Percentiles rank a stretch among this genome's conserved stretches.
These are phyloP conservation scores for Dendrocalamus latiflorus DNA, from an alignment of 202 grass and related monocot genomes.

Conservation along the genomic window DNA sequence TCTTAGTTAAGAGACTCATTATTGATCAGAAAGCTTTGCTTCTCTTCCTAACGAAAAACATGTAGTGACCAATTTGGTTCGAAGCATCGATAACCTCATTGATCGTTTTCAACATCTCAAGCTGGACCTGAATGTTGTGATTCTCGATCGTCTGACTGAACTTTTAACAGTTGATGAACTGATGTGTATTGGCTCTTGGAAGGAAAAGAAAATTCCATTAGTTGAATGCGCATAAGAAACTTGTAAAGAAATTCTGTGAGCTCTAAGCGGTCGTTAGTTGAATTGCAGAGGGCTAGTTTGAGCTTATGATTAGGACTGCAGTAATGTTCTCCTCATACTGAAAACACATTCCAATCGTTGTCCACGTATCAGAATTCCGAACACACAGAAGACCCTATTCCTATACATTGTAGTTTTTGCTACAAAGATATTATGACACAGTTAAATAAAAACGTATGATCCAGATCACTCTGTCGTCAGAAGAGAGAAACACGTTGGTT, in stretches of 20 bases:
- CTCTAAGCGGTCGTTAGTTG: not conserved
- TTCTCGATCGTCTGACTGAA: not conserved
- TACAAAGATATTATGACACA: not conserved
- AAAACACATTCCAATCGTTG: not conserved
- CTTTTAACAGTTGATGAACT: not conserved
- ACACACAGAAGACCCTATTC: not conserved
- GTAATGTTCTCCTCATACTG: constrained; percentile 19
- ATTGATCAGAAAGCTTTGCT: not conserved
- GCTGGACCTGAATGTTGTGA: not conserved
- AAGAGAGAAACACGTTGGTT: not conserved
- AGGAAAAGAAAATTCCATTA: not conserved
- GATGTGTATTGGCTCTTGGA: not conserved
- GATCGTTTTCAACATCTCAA: not conserved
- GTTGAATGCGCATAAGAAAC: not conserved
- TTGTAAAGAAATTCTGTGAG: not conserved
- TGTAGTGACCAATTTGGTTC: not conserved
- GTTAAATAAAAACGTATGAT: not conserved
- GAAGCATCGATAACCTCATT: not conserved
- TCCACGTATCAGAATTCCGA: not conserved
- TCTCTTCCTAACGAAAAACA: not conserved
- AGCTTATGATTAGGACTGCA: not conserved
- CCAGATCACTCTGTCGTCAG: not conserved
- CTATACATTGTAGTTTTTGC: not conserved
- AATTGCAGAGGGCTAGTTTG: not conserved
- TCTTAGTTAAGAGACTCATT: not conserved